These are phyloP conservation scores for Neurospora africana DNA, from an alignment of 495 filamentous ascomycete genomes.

Conservation along the genomic window DNA sequence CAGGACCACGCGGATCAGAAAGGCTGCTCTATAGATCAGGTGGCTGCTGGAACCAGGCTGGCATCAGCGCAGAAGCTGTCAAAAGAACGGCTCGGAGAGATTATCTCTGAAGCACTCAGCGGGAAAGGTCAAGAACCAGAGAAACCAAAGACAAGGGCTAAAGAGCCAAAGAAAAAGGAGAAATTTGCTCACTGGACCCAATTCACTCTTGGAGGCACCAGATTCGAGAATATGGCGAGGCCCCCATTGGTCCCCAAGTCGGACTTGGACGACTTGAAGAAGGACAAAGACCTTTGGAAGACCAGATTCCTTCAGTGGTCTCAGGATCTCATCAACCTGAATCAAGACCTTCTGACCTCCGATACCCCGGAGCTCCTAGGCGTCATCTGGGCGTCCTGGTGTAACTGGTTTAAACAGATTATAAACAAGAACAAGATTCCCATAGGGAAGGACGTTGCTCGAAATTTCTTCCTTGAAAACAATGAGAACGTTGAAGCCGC, in stretches of 20 bases:
- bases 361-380: background rate
- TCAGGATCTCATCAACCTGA: conserved; percentile 6
- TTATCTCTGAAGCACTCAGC: background rate
- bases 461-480: conserved; percentile 3
- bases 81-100: background rate
- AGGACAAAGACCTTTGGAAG: conserved; percentile 8
- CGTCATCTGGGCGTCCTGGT: background rate
- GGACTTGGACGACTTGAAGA: background rate
- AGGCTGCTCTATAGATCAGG: background rate
- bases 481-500: background rate
- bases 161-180: background rate
- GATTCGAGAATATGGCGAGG: background rate
- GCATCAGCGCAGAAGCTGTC: background rate
- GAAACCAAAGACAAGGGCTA: background rate
- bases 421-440: conserved; percentile 5
- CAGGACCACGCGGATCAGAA: background rate
- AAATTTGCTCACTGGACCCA: background rate
- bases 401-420: conserved; percentile 8
- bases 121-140: background rate
- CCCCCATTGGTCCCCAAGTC: background rate
- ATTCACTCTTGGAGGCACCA: background rate
- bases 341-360: conserved; percentile 2
- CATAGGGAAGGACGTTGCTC: conserved; percentile 6
- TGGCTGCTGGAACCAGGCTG: background rate
- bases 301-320: conserved; percentile 14